These are phyloP conservation scores for Vitis hybrid DNA, from an alignment of 177 flowering plant species.

Conservation along the genomic window DNA sequence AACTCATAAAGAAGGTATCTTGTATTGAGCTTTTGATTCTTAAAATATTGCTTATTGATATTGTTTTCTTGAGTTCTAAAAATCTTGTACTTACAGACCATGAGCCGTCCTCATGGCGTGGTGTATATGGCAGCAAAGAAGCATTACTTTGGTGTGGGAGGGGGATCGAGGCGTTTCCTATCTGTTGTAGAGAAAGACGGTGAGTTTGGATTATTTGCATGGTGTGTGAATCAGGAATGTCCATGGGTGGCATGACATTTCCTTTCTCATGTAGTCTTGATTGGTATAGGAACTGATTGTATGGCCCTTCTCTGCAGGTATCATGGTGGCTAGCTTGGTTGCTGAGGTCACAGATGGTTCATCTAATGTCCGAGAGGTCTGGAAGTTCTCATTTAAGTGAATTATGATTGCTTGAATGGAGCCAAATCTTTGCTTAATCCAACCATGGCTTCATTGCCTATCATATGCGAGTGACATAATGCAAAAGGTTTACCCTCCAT, in stretches of 20 bases:
- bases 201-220: slow-evolving; percentile 26
- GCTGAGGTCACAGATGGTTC: slow-evolving; percentile 87
- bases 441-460: too few relatives aligned
- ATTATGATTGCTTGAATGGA: neutral
- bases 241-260: neutral
- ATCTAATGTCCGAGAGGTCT: slow-evolving; percentile 91
- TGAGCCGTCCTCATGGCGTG: slow-evolving; percentile 62
- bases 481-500: too few relatives aligned
- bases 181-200: slow-evolving; percentile 82
- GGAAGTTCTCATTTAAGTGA: slow-evolving; percentile 75
- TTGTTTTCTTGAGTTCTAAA: slow-evolving; percentile 8
- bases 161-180: slow-evolving; percentile 75
- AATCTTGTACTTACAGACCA: slow-evolving; percentile 45
- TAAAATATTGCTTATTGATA: neutral
- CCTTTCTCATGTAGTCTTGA: neutral
- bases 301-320: slow-evolving; percentile 38
- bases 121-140: slow-evolving; percentile 90
- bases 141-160: slow-evolving; percentile 96
- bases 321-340: slow-evolving; percentile 51
- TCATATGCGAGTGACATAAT: too few relatives aligned
- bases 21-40: neutral
- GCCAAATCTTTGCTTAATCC: too few relatives aligned
- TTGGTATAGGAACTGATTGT: neutral
- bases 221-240: neutral
- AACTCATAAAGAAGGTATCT: slow-evolving; percentile 74